Evolutionary conservation across 2,329 filamentous ascomycete genomes (phyloP), one percentile per base, ranked within the genome.

Genomic region (Hypoxylon sp.): DNA sequence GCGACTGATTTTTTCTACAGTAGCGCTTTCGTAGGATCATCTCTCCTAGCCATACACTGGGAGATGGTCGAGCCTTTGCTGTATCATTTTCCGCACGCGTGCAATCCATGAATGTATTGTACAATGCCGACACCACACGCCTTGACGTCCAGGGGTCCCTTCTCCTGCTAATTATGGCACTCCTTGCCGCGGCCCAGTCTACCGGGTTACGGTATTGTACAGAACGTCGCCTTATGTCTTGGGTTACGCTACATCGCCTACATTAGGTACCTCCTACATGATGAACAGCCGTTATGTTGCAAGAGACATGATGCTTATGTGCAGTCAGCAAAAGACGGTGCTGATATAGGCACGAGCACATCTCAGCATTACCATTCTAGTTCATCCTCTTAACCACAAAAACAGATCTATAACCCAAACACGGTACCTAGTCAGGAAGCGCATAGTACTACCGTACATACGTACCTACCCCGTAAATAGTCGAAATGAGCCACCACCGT

Each of bases 91-190:
- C 44, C 54, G 54, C 24, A 48, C 44, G 46, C 50, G 54, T 56
- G 55, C 37, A 57, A 42, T 51, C 37, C 53, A 60, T 61, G 63
- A 61, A 66, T 47, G 56, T 32, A 52, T 57, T 58, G 58, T 64
- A 69, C 62, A 32, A 48, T 65, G 57, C 52, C 52, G 35, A 67
- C 44, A 56, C 53, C 54, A 65, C 54, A 65, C 50, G 27, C 55
- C 62, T 54, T 67, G 42, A 37, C 48, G 42, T 53, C 62, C 59
- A 62, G 57, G 67, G 66, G 57, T 62, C 52, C 37, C 51, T 62
- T 62, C 42, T 56, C 50, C 58, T 66, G 58, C 68, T 71, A 69
- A 69, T 69, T 67, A 69, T 71, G 69, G 66, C 60, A 61, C 56
- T 67, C 62, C 66, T 62, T 52, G 65, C 62, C 66, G 65, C 62